phyloP scores from a whole-genome alignment of 2,329 filamentous ascomycete species.

The Diaporthe citriasiana region DNA sequence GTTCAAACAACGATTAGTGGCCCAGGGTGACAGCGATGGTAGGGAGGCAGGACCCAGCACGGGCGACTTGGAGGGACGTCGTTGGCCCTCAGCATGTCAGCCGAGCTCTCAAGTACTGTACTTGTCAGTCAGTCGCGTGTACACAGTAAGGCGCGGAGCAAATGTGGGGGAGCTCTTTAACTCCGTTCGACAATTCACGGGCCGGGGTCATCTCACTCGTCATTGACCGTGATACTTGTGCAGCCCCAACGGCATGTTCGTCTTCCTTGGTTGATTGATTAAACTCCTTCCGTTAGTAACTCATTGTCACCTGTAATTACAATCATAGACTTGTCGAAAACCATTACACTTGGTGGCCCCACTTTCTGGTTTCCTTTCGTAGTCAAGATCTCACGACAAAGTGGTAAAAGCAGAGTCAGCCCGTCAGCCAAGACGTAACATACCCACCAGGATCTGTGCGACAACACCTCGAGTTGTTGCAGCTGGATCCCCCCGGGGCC shows the following conservation, averaged over 20 bases:
- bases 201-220: conserved; percentile 5
- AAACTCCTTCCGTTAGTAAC: too few relatives aligned
- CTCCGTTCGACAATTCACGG: conserved; percentile 9
- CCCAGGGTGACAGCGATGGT: too few relatives aligned
- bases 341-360: too few relatives aligned
- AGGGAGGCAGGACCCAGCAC: too few relatives aligned
- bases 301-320: background rate
- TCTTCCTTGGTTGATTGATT: background rate
- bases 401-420: background rate
- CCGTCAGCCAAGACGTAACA: conserved; percentile 23
- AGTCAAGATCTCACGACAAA: background rate
- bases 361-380: too few relatives aligned
- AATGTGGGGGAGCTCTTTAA: conserved; percentile 36
- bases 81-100: conserved; percentile 7
- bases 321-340: background rate
- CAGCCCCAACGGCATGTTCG: too few relatives aligned
- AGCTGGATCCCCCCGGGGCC: conserved; percentile 37
- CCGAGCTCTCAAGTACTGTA: conserved; percentile 29
- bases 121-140: conserved; percentile 18
- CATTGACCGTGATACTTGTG: conserved; percentile 2
- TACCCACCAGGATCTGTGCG: conserved; percentile 33
- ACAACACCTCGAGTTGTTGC: conserved; percentile 38
- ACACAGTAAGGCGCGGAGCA: conserved; percentile 19
- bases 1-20: background rate
- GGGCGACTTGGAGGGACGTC: background rate